phyloP scores from a whole-genome alignment of 371 early-diverging fungal genomes.

The Phascolomyces articulosus region DNA sequence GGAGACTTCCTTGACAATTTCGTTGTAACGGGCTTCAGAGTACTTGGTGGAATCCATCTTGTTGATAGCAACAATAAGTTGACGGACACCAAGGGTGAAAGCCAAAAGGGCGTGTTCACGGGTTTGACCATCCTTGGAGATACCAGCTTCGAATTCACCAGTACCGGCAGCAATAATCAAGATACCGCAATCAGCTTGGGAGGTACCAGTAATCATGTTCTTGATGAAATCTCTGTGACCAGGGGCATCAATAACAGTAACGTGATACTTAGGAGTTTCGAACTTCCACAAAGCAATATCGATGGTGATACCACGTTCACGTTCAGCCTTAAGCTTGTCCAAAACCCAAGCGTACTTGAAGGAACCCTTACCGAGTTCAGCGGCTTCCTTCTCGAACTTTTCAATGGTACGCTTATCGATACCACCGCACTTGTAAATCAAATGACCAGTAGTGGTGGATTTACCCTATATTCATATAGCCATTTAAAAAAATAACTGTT shows the following conservation, averaged over 20 bases:
- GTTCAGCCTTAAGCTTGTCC: constrained; percentile 97
- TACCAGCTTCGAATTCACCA: constrained; percentile 99
- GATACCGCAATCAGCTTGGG: constrained; percentile 79
- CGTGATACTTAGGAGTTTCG: constrained; percentile 94
- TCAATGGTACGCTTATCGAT: constrained; percentile 99
- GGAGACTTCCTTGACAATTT: constrained; percentile 93
- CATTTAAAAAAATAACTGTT: no score
- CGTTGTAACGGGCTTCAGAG: constrained; percentile 64
- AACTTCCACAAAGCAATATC: constrained; percentile 92
- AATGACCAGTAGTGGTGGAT: constrained; percentile 77
- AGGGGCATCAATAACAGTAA: constrained; percentile 98
- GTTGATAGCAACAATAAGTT: constrained; percentile 97
- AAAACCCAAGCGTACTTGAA: constrained; percentile 97
- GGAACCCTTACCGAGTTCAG: constrained; percentile 97
- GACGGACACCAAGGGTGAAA: constrained; percentile 94
- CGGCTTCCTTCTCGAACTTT: constrained; percentile 99
- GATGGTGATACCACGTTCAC: constrained; percentile 96
- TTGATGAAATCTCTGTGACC: constrained; percentile 99
- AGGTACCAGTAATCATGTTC: constrained; percentile 99
- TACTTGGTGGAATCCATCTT: constrained; percentile 79
- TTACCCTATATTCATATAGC: constrained; percentile 26
- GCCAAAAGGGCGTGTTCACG: constrained; percentile 99
- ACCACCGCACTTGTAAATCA: constrained; percentile 98
- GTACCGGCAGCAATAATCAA: constrained; percentile 91
- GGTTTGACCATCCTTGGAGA: constrained; percentile 95